phyloP scores from a whole-genome alignment of 345 rosid genomes.

The Ceriops tagal region DNA sequence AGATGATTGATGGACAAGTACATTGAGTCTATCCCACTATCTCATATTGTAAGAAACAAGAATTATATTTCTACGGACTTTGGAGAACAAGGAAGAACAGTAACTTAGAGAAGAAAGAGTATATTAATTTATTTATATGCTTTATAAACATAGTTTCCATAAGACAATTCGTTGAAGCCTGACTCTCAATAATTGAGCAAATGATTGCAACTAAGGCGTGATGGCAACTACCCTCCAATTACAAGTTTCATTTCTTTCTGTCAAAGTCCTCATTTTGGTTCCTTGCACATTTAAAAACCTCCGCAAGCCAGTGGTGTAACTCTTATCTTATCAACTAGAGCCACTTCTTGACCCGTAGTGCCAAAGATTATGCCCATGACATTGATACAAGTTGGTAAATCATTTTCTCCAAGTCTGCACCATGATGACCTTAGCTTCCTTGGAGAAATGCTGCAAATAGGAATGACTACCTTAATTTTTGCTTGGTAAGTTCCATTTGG shows the following conservation, averaged over 20 bases:
- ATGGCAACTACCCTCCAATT: constrained; percentile 1
- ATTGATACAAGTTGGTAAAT: constrained; percentile 3
- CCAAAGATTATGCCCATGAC: background rate
- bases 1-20: no score
- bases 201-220: background rate
- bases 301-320: background rate
- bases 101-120: no score
- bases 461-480: background rate
- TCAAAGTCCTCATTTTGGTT: background rate
- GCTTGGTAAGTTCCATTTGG: constrained; percentile 8
- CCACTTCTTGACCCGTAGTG: background rate
- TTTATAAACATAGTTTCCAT: no score
- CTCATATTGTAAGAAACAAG: no score
- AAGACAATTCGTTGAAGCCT: background rate
- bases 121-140: no score
- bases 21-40: no score
- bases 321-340: background rate
- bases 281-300: background rate
- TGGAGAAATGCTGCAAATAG: background rate
- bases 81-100: no score
- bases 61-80: no score
- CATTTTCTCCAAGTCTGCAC: background rate
- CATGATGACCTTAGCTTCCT: background rate
- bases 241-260: background rate
- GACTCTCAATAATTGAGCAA: constrained; percentile 5